Evolutionary conservation across 1,284 basidiomycete species (phyloP), one percentile per base, ranked within the genome.

Genomic region (Cutaneotrichosporon sp.): DNA sequence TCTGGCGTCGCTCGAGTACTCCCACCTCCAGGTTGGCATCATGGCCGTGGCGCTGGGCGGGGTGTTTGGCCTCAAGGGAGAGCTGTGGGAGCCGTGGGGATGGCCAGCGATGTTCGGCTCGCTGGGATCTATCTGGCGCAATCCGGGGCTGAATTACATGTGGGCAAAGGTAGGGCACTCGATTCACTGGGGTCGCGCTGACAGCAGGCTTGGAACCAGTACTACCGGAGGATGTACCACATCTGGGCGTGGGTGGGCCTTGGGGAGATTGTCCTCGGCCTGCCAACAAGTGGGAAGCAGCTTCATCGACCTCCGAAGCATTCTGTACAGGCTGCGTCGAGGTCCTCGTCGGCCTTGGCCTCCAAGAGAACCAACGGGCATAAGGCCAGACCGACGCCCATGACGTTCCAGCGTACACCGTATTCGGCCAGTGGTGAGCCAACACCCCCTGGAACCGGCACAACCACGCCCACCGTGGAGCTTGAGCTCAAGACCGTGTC

Each of bases 81-180:
- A 72, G 50, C 46, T 67, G 34, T 68, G 57, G 49, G 61, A 55
- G 22, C 69, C 68, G n/a, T 73, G 67, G 64, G 71, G 71, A 5
- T 71, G 65, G 64, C 67, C 71, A 2, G 67, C 69, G 37, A 31
- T 68, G 10, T 69, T 71, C 52, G 71, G 65, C 5, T 57, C 52
- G 25, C 32, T 70, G 19, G 26, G 25, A 1, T 57, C 64, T 9
- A 46, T 71, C 20, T 70, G 63, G 64, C 52, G 37, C 17, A 53
- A 65, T 43, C 69, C 71, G 0, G 69, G 69, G 2, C 48, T 72
- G 10, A 54, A 57, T 2, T 62, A 59, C 31, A 64, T 68, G 61
- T 72, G 71, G 71, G 64, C 67, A 5, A 65, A 54, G 51, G 71
- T 70, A 20, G 16, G 5, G 26, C 17, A 29, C n/a, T n/a, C n/a